These are phyloP conservation scores for Byssochlamys sp. DNA, from an alignment of 2,329 filamentous ascomycete species.

Conservation along the genomic window DNA sequence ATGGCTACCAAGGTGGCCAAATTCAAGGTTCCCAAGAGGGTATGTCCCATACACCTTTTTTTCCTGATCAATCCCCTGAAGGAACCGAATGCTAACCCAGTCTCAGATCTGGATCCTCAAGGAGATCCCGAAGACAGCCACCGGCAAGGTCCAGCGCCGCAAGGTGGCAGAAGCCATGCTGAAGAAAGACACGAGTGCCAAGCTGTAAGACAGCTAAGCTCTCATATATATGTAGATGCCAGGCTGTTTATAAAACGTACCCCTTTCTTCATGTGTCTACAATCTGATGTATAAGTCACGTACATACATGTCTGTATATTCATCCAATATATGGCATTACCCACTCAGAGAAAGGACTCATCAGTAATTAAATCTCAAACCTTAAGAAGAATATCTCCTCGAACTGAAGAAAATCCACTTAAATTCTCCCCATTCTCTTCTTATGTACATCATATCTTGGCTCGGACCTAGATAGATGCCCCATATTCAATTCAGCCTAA, in stretches of 20 bases:
- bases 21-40: slow-evolving; percentile 79
- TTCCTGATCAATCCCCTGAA: background rate
- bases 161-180: slow-evolving; percentile 81
- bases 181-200: slow-evolving; percentile 54
- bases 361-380: too few species aligned
- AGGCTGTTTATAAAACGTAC: too few species aligned
- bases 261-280: background rate
- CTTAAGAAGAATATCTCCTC: too few species aligned
- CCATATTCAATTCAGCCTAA: too few species aligned
- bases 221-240: background rate
- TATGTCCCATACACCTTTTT: slow-evolving; percentile 27
- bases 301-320: background rate
- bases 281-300: background rate
- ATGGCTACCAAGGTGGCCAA: slow-evolving; percentile 62
- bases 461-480: too few species aligned
- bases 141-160: slow-evolving; percentile 75
- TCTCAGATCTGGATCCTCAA: slow-evolving; percentile 66
- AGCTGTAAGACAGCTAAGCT: slow-evolving; percentile 33
- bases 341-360: too few species aligned
- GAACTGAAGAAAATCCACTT: too few species aligned
- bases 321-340: too few species aligned
- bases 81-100: background rate
- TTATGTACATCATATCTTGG: too few species aligned
- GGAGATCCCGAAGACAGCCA: slow-evolving; percentile 84
- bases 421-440: too few species aligned